A percentile compares a stretch with the other conserved stretches of the same genome.
Conservation (phyloP, 1,284 basidiomycete genomes). For the Cutaneotrichosporon sp. region DNA sequence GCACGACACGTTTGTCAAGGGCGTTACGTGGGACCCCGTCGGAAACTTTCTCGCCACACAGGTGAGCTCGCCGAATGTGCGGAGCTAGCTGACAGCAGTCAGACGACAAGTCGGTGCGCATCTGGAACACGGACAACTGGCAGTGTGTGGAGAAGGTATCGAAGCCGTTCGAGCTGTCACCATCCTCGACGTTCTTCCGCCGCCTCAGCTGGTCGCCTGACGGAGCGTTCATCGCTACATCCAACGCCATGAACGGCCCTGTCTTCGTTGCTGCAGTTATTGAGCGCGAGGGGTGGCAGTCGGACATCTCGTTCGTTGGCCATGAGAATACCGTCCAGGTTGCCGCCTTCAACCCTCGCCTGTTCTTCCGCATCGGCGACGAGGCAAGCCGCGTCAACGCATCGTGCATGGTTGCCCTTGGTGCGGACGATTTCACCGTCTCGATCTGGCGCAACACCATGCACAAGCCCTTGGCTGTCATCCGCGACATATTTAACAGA, state of each 20-base stretch:
- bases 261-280: slow-evolving; percentile 97
- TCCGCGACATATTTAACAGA: slow-evolving; percentile 89
- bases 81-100: slow-evolving; percentile 59
- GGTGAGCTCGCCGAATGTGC: slow-evolving; percentile 35
- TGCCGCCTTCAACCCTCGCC: slow-evolving; percentile 87
- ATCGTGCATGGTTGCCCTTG: slow-evolving; percentile 71
- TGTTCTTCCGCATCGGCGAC: slow-evolving; percentile 70
- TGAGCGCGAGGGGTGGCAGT: slow-evolving; percentile 78
- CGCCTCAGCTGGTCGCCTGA: slow-evolving; percentile 97
- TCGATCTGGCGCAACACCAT: slow-evolving; percentile 93
- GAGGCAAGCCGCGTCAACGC: slow-evolving; percentile 36
- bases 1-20: slow-evolving; percentile 97
- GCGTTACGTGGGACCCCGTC: slow-evolving; percentile 96
- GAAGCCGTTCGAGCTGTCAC: slow-evolving; percentile 89
- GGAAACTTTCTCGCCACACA: slow-evolving; percentile 92
- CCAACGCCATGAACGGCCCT: slow-evolving; percentile 95
- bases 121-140: slow-evolving; percentile 96
- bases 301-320: slow-evolving; percentile 88
- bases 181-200: slow-evolving; percentile 92
- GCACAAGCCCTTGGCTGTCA: slow-evolving; percentile 83
- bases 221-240: slow-evolving; percentile 94
- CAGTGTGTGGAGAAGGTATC: slow-evolving; percentile 74
- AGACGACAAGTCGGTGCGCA: slow-evolving; percentile 92
- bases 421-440: slow-evolving; percentile 74
- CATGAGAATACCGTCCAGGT: slow-evolving; percentile 98